Conservation (phyloP, 75 land plant species). For the Picea sitchensis region DNA sequence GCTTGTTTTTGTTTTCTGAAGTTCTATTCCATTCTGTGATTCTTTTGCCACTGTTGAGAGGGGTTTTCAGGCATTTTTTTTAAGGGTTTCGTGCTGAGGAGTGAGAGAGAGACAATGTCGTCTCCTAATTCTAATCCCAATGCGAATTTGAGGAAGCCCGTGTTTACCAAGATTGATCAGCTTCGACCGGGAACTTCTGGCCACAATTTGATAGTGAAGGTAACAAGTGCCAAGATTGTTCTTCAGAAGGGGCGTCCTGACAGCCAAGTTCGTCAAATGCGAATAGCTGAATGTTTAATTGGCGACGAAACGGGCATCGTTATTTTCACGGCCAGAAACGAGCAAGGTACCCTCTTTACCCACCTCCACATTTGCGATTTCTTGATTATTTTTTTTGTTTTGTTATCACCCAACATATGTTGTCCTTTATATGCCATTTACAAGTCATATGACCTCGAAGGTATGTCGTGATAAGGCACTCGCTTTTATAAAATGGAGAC, state of each 20-base stretch:
- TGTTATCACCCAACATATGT: too few relatives aligned
- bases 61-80: too few relatives aligned
- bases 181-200: slow-evolving; percentile 75
- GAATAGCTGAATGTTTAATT: slow-evolving; percentile 60
- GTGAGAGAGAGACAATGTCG: not conserved
- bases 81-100: not conserved
- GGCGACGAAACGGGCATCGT: slow-evolving; percentile 74
- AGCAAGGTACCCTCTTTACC: slow-evolving; percentile 35
- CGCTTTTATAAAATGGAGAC: too few relatives aligned
- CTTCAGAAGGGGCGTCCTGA: slow-evolving; percentile 54
- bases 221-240: slow-evolving; percentile 65
- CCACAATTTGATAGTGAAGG: slow-evolving; percentile 65
- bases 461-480: too few relatives aligned
- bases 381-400: too few relatives aligned
- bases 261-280: slow-evolving; percentile 44
- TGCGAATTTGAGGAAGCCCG: slow-evolving; percentile 50
- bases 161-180: slow-evolving; percentile 75
- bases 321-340: slow-evolving; percentile 73
- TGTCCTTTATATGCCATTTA: too few relatives aligned
- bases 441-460: too few relatives aligned
- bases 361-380: too few relatives aligned
- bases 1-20: too few relatives aligned
- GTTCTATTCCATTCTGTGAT: too few relatives aligned
- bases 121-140: not conserved
- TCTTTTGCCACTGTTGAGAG: too few relatives aligned